Conservation (phyloP, 495 filamentous ascomycete genomes). For the Venustampulla echinocandica region DNA sequence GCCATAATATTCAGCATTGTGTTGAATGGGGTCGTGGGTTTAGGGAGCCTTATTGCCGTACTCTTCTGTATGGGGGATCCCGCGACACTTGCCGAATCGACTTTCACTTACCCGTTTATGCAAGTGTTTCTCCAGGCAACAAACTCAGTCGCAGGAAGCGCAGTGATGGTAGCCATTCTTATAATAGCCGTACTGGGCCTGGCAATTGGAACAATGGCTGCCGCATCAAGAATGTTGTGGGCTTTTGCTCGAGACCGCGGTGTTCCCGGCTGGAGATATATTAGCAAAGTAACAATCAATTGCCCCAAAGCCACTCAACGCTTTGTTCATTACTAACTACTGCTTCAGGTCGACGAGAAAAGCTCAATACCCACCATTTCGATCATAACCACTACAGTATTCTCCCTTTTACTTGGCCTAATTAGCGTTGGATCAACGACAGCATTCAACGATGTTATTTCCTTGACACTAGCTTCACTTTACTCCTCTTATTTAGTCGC, state of each 20-base stretch:
- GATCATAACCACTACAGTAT: slow-evolving; percentile 41
- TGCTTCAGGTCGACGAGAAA: neutral
- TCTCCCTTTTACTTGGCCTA: slow-evolving; percentile 33
- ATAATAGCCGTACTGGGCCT: slow-evolving; percentile 3
- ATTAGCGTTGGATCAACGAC: slow-evolving; percentile 51
- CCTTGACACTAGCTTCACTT: slow-evolving; percentile 35
- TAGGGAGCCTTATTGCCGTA: slow-evolving; percentile 37
- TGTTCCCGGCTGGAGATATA: slow-evolving; percentile 25
- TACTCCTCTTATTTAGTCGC: slow-evolving; percentile 41
- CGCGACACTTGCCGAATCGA: slow-evolving; percentile 25
- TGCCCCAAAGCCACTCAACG: neutral
- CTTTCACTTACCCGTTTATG: slow-evolving; percentile 39
- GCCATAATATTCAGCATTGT: slow-evolving; percentile 31
- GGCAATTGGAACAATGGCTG: slow-evolving; percentile 26
- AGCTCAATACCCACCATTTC: neutral
- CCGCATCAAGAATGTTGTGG: slow-evolving; percentile 44
- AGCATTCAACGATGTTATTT: slow-evolving; percentile 48
- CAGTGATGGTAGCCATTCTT: slow-evolving; percentile 9
- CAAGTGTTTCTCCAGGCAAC: slow-evolving; percentile 38
- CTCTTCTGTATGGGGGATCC: slow-evolving; percentile 37
- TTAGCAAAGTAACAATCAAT: neutral
- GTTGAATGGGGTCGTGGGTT: slow-evolving; percentile 21
- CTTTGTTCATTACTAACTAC: neutral
- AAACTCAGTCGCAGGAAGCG: slow-evolving; percentile 26
- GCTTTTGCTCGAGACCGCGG: slow-evolving; percentile 45